Percentiles rank a stretch among this genome's conserved stretches.
Evolutionary conservation across 2,329 filamentous ascomycete genomes (phyloP).

Genomic region (Pseudovirgaria hyperparasitica): DNA sequence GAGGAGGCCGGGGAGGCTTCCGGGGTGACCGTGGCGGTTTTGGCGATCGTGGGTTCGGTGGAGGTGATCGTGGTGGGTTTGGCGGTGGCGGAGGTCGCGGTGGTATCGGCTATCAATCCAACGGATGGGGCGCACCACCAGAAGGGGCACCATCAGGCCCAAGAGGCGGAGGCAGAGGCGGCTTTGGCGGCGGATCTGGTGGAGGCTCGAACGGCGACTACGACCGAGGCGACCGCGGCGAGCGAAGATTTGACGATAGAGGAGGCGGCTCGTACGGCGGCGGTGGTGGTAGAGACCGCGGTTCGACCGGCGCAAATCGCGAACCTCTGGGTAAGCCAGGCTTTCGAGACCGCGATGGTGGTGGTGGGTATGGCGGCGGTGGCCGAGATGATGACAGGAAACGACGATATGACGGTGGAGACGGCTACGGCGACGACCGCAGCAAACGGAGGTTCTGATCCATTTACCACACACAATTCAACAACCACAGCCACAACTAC

Average conservation of each 20-base stretch:
- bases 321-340: constrained; percentile 66
- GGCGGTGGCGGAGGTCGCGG: constrained; percentile 38
- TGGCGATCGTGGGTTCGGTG: constrained; percentile 25
- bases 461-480: too few relatives aligned
- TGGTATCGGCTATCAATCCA: constrained; percentile 31
- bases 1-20: constrained; percentile 37
- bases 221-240: constrained; percentile 11
- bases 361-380: constrained; percentile 20
- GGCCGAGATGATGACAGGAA: constrained; percentile 9
- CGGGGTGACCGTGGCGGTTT: constrained; percentile 27
- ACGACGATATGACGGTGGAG: constrained; percentile 31
- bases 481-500: too few relatives aligned
- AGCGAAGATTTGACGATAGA: constrained; percentile 12
- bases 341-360: constrained; percentile 40
- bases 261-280: too few relatives aligned
- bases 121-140: constrained; percentile 27
- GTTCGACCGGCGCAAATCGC: constrained; percentile 63
- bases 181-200: constrained; percentile 25
- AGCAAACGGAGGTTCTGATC: too few relatives aligned
- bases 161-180: constrained; percentile 25
- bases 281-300: constrained; percentile 16
- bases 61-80: constrained; percentile 31
- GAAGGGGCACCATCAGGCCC: constrained; percentile 37
- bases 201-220: constrained; percentile 21
- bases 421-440: constrained; percentile 16